Evolutionary conservation across 1,284 basidiomycete genomes (phyloP).

Genomic region (Tilletia horrida): DNA sequence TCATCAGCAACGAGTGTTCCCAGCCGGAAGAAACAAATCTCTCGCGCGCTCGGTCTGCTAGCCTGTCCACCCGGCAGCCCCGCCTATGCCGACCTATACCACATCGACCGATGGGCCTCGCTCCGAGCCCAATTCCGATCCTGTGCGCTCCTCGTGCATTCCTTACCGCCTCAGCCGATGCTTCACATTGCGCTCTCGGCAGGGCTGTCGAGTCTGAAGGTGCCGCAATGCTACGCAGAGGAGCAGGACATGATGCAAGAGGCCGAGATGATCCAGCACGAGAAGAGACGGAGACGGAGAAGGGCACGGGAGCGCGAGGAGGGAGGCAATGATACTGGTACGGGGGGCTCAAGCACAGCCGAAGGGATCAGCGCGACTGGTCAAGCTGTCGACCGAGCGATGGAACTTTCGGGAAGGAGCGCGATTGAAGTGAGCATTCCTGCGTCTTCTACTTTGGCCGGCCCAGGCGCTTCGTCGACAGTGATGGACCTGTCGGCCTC

Average conservation of each 20-base stretch:
- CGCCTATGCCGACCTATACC: slow-evolving; percentile 45
- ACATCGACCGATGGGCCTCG: slow-evolving; percentile 27
- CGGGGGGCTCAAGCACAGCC: neutral
- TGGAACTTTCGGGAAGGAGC: neutral
- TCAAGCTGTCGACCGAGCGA: neutral
- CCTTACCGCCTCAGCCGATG: slow-evolving; percentile 37
- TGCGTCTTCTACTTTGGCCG: neutral
- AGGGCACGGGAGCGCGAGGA: neutral
- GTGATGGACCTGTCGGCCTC: too few species aligned
- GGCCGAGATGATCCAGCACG: neutral
- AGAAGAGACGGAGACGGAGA: neutral
- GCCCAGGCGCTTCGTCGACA: neutral
- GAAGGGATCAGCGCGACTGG: neutral
- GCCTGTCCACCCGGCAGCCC: slow-evolving; percentile 31
- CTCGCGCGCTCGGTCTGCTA: slow-evolving; percentile 43
- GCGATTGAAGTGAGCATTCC: slow-evolving; percentile 10
- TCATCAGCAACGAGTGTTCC: neutral
- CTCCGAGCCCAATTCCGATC: slow-evolving; percentile 35
- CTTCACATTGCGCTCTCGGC: slow-evolving; percentile 50
- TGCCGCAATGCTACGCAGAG: slow-evolving; percentile 37
- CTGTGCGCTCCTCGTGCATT: slow-evolving; percentile 39
- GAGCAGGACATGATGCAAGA: slow-evolving; percentile 14
- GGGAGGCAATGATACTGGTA: neutral
- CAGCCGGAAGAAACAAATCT: slow-evolving; percentile 5
- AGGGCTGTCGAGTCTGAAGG: slow-evolving; percentile 42